phyloP scores from a whole-genome alignment of 2,329 filamentous ascomycete species.

The Colletotrichum lentis region DNA sequence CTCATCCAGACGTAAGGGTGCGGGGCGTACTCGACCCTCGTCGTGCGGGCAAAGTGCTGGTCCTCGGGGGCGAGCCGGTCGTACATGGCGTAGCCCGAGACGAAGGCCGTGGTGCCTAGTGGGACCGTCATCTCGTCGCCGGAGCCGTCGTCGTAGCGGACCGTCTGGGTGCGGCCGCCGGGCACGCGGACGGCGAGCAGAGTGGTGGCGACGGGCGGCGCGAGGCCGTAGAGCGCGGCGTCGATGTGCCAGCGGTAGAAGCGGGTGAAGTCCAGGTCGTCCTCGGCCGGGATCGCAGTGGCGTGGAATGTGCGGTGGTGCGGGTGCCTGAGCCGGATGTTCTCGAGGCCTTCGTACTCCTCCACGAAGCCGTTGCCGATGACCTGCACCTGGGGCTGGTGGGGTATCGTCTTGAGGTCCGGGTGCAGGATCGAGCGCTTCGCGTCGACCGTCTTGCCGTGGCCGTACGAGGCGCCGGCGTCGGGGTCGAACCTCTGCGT shows the following conservation, averaged over 20 bases:
- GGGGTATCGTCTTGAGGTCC: conserved; percentile 80
- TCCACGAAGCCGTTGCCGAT: conserved; percentile 78
- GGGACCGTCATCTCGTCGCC: conserved; percentile 72
- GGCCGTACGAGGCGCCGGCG: conserved; percentile 71
- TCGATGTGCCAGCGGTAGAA: conserved; percentile 86
- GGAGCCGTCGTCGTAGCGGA: conserved; percentile 77
- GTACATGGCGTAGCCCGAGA: conserved; percentile 75
- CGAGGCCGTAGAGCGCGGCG: conserved; percentile 76
- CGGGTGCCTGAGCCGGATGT: conserved; percentile 75
- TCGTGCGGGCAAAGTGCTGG: conserved; percentile 71
- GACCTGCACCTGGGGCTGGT: conserved; percentile 78
- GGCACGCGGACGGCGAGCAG: conserved; percentile 79
- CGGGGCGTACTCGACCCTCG: conserved; percentile 76
- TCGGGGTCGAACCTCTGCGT: conserved; percentile 77
- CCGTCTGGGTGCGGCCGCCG: conserved; percentile 68
- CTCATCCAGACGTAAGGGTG: conserved; percentile 88
- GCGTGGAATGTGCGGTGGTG: conserved; percentile 82
- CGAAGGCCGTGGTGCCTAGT: conserved; percentile 80
- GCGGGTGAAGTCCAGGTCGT: conserved; percentile 60
- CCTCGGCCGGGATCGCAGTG: conserved; percentile 63
- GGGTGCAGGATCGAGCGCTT: conserved; percentile 75
- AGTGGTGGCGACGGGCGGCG: conserved; percentile 77
- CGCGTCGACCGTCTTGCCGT: conserved; percentile 76
- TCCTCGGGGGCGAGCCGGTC: conserved; percentile 70
- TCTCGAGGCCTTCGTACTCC: conserved; percentile 73